Percentiles rank a stretch among this genome's conserved stretches.
Evolutionary conservation across 2,329 filamentous ascomycete genomes (phyloP).

Genomic region (Tolypocladium sp.): DNA sequence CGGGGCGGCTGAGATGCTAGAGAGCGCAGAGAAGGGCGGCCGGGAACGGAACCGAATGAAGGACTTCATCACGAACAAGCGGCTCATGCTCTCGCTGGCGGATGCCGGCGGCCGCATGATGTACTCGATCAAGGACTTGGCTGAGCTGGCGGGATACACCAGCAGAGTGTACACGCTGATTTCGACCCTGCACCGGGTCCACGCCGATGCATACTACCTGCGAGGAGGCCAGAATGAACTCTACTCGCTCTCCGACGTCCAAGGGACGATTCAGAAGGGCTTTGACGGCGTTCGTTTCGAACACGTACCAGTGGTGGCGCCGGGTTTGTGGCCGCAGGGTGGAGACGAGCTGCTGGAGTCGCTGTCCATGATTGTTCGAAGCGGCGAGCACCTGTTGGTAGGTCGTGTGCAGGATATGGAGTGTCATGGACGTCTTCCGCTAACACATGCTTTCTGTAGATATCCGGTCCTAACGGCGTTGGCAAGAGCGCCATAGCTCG

Average conservation of each 20-base stretch:
- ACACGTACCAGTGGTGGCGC: conserved; percentile 86
- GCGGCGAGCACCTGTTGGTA: conserved; percentile 79
- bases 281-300: conserved; percentile 93
- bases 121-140: conserved; percentile 98
- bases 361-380: conserved; percentile 79
- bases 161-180: conserved; percentile 94
- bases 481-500: conserved; percentile 86
- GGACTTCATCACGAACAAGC: conserved; percentile 98
- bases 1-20: conserved; percentile 58
- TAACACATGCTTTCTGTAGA: conserved; percentile 29
- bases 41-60: conserved; percentile 86
- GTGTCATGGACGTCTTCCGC: background rate
- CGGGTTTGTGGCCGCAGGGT: conserved; percentile 76
- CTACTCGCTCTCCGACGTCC: conserved; percentile 82
- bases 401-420: conserved; percentile 10
- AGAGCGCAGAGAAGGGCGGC: conserved; percentile 38
- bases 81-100: conserved; percentile 92
- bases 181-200: conserved; percentile 85
- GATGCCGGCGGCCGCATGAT: conserved; percentile 97
- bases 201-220: conserved; percentile 78
- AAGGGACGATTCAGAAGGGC: conserved; percentile 88
- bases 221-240: conserved; percentile 62
- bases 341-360: conserved; percentile 88
- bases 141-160: conserved; percentile 91
- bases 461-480: conserved; percentile 89